Evolutionary conservation across 768 basidiomycete species (phyloP), one percentile per base, ranked within the genome.

Genomic region (Lentinula boryana): DNA sequence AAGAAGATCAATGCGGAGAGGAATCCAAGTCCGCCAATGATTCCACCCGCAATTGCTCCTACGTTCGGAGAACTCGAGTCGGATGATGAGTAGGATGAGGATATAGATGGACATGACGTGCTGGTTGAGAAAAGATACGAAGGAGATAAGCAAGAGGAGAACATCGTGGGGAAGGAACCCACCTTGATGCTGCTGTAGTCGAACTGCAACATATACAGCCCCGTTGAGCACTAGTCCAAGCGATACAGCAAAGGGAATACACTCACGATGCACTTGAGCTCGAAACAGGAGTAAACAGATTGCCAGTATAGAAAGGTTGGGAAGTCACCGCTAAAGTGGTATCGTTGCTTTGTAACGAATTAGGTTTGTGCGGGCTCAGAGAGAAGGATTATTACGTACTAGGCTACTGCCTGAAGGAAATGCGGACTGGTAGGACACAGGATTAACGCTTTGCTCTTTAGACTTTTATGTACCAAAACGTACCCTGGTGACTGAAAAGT

Each of bases 261-360:
- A 32, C 53, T 54, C 36, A 54, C 53, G 53, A 54, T 54, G 53
- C 18, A 40, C 33, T n/a, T 12, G 53, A 18, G 32, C 18, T 35
- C 33, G 9, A n/a, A 38, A 54, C 53, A 21, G 53, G 53, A 21
- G 35, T 54, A 23, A 54, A 54, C 5, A 54, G 36, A 21, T 38
- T 54, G 13, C 53, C 53, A 12, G 53, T 54, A 36, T 54, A 54
- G 53, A 54, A 54, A n/a, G 53, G 53, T 54, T 54, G 33, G 21
- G 53, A 54, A 38, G 18, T 18, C 12, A 38, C 53, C 12, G 36
- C 33, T 5, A n/a, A 54, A 23, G 53, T 54, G 6, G 18, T 31
- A 13, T 54, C 53, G 53, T 54, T 54, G 33, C 53, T 54, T 33
- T 36, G 1, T 8, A 38, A 54, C 53, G 18, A 54, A 16, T 54